Evolutionary conservation across 2,329 filamentous ascomycete species (phyloP), one percentile per base, ranked within the genome.

Genomic region (Nothomitra cinnamomea): DNA sequence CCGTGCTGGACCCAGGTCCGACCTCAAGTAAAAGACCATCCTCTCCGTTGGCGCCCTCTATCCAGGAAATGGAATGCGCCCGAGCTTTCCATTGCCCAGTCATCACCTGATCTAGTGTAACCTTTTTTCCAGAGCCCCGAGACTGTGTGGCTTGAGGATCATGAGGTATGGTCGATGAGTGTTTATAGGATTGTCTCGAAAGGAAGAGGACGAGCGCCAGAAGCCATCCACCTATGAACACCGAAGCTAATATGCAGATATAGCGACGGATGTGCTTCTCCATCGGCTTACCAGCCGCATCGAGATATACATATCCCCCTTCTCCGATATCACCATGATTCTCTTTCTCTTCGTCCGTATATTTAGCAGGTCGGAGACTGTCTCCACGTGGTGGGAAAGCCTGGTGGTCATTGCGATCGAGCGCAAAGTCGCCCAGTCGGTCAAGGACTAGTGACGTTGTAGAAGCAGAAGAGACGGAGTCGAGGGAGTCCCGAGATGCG

Each of bases 21-120:
- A 78, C 75, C 66, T 95, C 85, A 19, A 98, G 76, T 58, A 98
- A 67, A 56, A 96, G 66, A 1, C 92, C 92, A 64, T 98, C 92
- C 63, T 87, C 81, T 13, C 82, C 84, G 48, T 80, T 72, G 0
- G 84, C 77, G 0, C 85, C 84, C 28, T 77, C 74, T 51, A 92
- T 83, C 87, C 87, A 94, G 58, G 77, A 77, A 57, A 92, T 85
- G 28, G 73, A 75, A 57, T 87, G 81, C 45, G 69, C 74, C 38
- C 67, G 68, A n/a, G 83, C 66, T 21, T 67, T 70, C 80, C 85
- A 94, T 60, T 74, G 71, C 2, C 85, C 83, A 1, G 62, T 63
- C 61, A 83, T 71, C 8, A 92, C 72, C 64, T 87, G 81, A 47
- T 86, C 80, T 54, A 92, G 68, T 1, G 82, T 85, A 51, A 94